Conservation (phyloP, 2,329 filamentous ascomycete genomes). For the Aspergillus calidoustus region DNA sequence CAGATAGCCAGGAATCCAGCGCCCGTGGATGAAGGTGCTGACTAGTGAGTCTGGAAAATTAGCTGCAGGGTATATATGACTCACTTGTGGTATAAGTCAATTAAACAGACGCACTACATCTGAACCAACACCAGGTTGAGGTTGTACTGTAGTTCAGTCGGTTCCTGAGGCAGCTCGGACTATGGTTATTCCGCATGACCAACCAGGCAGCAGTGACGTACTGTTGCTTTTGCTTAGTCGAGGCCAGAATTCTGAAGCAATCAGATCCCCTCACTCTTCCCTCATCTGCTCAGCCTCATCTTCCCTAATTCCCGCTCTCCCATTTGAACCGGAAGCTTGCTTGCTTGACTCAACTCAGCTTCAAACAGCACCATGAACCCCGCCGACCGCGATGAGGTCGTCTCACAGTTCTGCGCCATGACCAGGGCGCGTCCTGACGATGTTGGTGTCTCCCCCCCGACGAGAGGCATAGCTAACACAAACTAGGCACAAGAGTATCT, state of each 20-base stretch:
- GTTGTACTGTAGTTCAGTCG: not conserved
- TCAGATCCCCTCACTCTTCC: not conserved
- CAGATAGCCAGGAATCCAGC: not conserved
- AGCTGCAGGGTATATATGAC: not conserved
- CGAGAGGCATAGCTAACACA: constrained; percentile 1
- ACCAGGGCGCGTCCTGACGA: constrained; percentile 57
- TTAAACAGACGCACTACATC: not conserved
- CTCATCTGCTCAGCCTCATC: not conserved
- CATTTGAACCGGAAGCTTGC: not conserved
- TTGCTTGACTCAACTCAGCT: not conserved
- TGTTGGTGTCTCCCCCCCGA: constrained; percentile 39
- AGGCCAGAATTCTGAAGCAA: not conserved
- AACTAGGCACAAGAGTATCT: constrained; percentile 70
- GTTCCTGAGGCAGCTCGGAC: constrained; percentile 30
- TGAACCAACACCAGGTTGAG: not conserved
- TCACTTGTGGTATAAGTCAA: not conserved
- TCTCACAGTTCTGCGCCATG: constrained; percentile 60
- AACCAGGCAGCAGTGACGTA: constrained; percentile 47
- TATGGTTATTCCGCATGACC: constrained; percentile 38
- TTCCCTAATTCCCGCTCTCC: not conserved
- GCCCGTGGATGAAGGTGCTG: not conserved
- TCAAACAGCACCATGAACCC: constrained; percentile 30
- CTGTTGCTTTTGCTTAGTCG: constrained; percentile 20
- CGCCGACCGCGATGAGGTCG: constrained; percentile 47
- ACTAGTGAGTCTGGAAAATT: not conserved